Base-by-base conservation (phyloP, 306 rosid species). In the Cucurbita pepo region DNA sequence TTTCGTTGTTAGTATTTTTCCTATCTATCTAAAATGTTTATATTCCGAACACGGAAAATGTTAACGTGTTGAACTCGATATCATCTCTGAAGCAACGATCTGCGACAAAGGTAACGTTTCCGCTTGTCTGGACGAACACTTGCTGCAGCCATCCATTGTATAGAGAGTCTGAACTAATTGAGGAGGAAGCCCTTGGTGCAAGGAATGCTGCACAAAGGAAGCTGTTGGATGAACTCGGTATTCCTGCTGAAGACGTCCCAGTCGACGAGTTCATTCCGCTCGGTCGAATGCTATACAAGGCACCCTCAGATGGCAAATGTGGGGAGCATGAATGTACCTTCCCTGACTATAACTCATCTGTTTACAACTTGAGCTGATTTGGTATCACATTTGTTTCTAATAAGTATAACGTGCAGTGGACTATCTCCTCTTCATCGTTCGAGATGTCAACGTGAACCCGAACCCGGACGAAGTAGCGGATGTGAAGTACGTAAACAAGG, bases 271-370 rank as follows among this genome's bases (percentile, higher is more conserved):
- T 94, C 82, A 84, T 73, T 78, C 89, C 99, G 22, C 71, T 94
- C 71, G 97, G 99, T 34, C 94, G 96, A 79, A 94, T 94, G 0
- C 90, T 89, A 69, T 94, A 94, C 76, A 94, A 94, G 89, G 97
- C 99, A 41, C 97, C 99, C 77, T 94, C 99, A 73, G 97, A 94
- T 65, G 95, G 99, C 82, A 89, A 89, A 82, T 94, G 99, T 97
- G 99, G 99, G 76, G 99, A 94, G 83, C 99, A 94, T 72, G 99
- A 94, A 85, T 77, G 99, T 94, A 86, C 88, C 4, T 10, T 30
- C 34, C 34, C 34, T 30, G 3, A 30, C 34, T 30, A 30, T 30
- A 30, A 30, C 34, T 30, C 34, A 30, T 30, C 34, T 30, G 34
- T 30, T 30, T 30, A 30, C 34, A 30, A 30, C 34, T 30, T 3